Evolutionary conservation across 208 protist genomes (phyloP).

Genomic region (Trypanosoma congolense): DNA sequence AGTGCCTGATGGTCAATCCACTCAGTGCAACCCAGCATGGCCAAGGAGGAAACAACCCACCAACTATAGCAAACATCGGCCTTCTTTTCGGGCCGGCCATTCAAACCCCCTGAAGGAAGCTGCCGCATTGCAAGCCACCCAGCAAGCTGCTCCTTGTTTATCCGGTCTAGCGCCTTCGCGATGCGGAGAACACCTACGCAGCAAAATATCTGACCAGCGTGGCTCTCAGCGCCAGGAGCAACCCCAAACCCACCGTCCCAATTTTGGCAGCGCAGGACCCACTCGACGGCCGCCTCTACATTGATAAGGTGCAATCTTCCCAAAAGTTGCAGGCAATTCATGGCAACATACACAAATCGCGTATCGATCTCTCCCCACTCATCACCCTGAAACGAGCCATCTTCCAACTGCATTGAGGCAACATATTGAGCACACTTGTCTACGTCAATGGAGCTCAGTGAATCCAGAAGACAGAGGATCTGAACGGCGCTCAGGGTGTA

Average conservation of each 20-base stretch:
- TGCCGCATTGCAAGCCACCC: conserved; percentile 99
- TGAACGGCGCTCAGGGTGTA: conserved; percentile 98
- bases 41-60: conserved; percentile 98
- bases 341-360: conserved; percentile 97
- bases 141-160: conserved; percentile 91
- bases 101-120: conserved; percentile 96
- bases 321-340: conserved; percentile 93
- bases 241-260: conserved; percentile 98
- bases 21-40: conserved; percentile 85
- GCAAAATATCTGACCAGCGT: conserved; percentile 98
- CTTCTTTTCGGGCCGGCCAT: conserved; percentile 99
- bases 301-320: conserved; percentile 73
- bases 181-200: conserved; percentile 96
- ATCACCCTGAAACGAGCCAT: conserved; percentile 99
- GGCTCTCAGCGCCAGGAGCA: conserved; percentile 93
- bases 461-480: conserved; percentile 84
- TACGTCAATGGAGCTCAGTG: conserved; percentile 56
- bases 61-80: conserved; percentile 99
- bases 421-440: conserved; percentile 69
- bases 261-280: conserved; percentile 94
- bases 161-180: conserved; percentile 74
- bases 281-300: conserved; percentile 82
- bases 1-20: conserved; percentile 96
- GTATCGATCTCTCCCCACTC: conserved; percentile 98
- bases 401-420: conserved; percentile 90